These are phyloP conservation scores for Mucor racemosus DNA, from an alignment of 371 early-diverging fungal species.

Conservation along the genomic window DNA sequence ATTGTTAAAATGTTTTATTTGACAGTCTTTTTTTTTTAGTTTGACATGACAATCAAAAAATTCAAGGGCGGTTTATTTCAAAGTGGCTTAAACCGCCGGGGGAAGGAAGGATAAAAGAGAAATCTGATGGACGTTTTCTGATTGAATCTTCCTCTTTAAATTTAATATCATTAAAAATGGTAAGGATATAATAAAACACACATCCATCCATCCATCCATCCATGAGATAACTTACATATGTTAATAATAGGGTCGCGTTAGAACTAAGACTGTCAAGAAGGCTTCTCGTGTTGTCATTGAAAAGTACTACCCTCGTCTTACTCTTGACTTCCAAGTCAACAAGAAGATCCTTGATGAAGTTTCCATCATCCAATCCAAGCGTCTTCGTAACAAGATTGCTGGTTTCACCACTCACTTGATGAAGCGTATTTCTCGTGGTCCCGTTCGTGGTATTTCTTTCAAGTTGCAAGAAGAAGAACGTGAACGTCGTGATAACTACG, in stretches of 20 bases:
- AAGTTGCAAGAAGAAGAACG: slow-evolving; percentile 99
- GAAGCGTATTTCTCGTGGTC: slow-evolving; percentile 99
- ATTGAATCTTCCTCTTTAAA: slow-evolving; percentile 13
- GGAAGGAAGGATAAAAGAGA: not conserved
- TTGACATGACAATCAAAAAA: not conserved
- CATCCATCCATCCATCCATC: slow-evolving; percentile 8
- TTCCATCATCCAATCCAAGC: slow-evolving; percentile 98
- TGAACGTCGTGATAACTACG: slow-evolving; percentile 99
- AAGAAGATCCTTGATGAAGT: slow-evolving; percentile 98
- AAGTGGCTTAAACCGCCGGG: too few species aligned
- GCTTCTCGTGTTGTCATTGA: slow-evolving; percentile 99
- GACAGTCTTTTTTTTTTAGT: not conserved
- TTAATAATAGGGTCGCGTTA: slow-evolving; percentile 39
- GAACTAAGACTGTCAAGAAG: slow-evolving; percentile 99
- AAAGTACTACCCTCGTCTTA: slow-evolving; percentile 99
- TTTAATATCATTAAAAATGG: slow-evolving; percentile 26
- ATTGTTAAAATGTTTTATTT: not conserved
- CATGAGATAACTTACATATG: not conserved
- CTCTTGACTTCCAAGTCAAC: slow-evolving; percentile 99
- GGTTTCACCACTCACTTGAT: slow-evolving; percentile 99
- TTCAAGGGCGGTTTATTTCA: not conserved
- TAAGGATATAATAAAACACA: slow-evolving; percentile 5
- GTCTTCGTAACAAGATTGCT: slow-evolving; percentile 99
- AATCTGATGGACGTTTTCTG: not conserved
- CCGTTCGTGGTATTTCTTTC: slow-evolving; percentile 99